These are phyloP conservation scores for Pleurotus djamor DNA, from an alignment of 768 basidiomycete species.

Conservation along the genomic window DNA sequence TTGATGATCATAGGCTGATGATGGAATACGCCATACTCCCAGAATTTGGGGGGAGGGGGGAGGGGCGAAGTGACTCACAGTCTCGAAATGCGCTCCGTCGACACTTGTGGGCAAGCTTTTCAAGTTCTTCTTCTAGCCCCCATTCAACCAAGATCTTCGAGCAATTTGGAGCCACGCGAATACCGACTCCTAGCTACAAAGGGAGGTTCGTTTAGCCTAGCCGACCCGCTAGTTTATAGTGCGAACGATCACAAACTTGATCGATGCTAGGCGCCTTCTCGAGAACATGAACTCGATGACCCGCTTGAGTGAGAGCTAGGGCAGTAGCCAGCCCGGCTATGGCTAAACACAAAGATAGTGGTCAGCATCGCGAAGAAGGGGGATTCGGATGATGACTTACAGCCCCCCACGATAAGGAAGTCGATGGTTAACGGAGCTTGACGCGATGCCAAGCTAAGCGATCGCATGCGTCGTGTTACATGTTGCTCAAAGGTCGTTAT, in stretches of 20 bases:
- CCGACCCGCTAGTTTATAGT: background rate
- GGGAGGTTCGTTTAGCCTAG: background rate
- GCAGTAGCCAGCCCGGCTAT: slow-evolving; percentile 50
- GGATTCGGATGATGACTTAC: slow-evolving; percentile 16
- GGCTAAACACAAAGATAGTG: slow-evolving; percentile 19
- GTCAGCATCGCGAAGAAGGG: background rate
- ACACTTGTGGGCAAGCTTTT: slow-evolving; percentile 24
- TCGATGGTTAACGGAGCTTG: slow-evolving; percentile 28
- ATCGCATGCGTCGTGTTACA: slow-evolving; percentile 1
- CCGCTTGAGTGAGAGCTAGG: slow-evolving; percentile 41
- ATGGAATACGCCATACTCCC: background rate
- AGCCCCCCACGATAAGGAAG: slow-evolving; percentile 48
- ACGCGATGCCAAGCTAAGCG: slow-evolving; percentile 14
- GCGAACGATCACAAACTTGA: slow-evolving; percentile 20
- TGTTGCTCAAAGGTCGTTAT: background rate
- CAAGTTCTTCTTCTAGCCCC: slow-evolving; percentile 43
- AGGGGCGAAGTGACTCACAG: slow-evolving; percentile 20
- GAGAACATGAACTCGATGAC: slow-evolving; percentile 49
- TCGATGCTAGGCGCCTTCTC: slow-evolving; percentile 33
- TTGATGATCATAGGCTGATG: background rate
- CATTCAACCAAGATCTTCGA: slow-evolving; percentile 48
- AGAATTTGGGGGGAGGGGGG: background rate
- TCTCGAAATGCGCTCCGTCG: slow-evolving; percentile 31
- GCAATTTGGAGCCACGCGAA: slow-evolving; percentile 52
- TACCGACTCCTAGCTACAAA: slow-evolving; percentile 25